These are phyloP conservation scores for Pseudocercospora cruenta DNA, from an alignment of 2,329 filamentous ascomycete species.

Conservation along the genomic window DNA sequence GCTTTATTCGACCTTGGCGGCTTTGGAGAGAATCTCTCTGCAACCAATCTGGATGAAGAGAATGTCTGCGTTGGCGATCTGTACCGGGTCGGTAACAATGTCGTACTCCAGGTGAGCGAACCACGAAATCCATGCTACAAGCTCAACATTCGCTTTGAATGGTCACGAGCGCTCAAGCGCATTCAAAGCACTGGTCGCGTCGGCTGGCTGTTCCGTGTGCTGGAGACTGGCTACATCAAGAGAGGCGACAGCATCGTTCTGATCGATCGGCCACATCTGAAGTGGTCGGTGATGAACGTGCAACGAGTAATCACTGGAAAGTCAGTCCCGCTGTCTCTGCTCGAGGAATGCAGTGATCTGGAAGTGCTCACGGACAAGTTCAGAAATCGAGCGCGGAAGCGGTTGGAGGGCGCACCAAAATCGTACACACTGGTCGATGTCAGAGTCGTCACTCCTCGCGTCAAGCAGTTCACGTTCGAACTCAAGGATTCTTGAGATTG, in stretches of 20 bases:
- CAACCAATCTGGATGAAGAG: slow-evolving; percentile 60
- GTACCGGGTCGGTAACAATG: slow-evolving; percentile 51
- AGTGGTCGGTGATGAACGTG: slow-evolving; percentile 66
- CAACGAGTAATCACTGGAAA: slow-evolving; percentile 54
- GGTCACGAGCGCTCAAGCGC: slow-evolving; percentile 17
- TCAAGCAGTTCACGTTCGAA: slow-evolving; percentile 18
- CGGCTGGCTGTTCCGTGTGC: slow-evolving; percentile 23
- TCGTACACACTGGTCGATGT: slow-evolving; percentile 21
- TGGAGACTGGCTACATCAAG: slow-evolving; percentile 51
- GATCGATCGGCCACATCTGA: slow-evolving; percentile 58
- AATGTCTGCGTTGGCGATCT: slow-evolving; percentile 67
- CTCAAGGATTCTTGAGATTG: slow-evolving; percentile 8
- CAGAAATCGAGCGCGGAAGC: slow-evolving; percentile 4
- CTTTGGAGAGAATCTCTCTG: slow-evolving; percentile 66
- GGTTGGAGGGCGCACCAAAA: slow-evolving; percentile 43
- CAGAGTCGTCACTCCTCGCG: slow-evolving; percentile 8
- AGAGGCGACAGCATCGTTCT: slow-evolving; percentile 62
- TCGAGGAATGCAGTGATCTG: slow-evolving; percentile 49
- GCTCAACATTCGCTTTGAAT: slow-evolving; percentile 62
- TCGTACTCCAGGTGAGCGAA: slow-evolving; percentile 60
- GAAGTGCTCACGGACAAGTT: slow-evolving; percentile 21
- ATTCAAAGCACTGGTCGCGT: slow-evolving; percentile 20
- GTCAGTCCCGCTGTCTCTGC: slow-evolving; percentile 57
- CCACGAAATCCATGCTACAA: slow-evolving; percentile 68
- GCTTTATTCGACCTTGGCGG: slow-evolving; percentile 57